Base-by-base conservation (phyloP, 1,284 basidiomycete genomes). In the Irpex rosettiformis region DNA sequence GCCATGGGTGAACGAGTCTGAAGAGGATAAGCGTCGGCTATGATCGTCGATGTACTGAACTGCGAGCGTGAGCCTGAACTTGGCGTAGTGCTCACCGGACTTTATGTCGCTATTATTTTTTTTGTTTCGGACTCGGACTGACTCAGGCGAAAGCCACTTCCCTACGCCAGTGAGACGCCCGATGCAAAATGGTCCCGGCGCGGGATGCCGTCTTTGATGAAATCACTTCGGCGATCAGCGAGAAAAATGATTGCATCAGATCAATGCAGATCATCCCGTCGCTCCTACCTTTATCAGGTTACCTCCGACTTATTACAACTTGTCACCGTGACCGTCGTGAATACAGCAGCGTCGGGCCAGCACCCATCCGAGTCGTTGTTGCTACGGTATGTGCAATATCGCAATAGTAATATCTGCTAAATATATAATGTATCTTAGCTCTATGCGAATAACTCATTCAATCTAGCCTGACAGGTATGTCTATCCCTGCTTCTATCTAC, bases 1-100 rank as follows among this genome's bases (percentile, higher is more conserved):
- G 67, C 66, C 73, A 75, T 75, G 47, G 60, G 57, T 53, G 42
- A n/a, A n/a, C n/a, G n/a, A n/a, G n/a, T n/a, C n/a, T 52, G 52
- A 45, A 52, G 58, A 53, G 37, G 60, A 57, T 11, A 49, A 13
- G 42, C 42, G 56, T 22, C 49, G 57, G 8, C 13, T 40, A n/a
- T 56, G 59, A 59, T 33, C 52, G 33, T 22, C 27, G 48, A 49
- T 24, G 43, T 47, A 8, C n/a, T 13, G 43, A 47, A 24, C 43
- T 8, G 43, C n/a, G 43, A 47, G 43, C 43, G 43, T 47, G 43
- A 47, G 43, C 18, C 21, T n/a, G 6, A 22, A 5, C 22, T 18
- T 18, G 18, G 16, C 8, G 11, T 47, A 18, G 16, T 13, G 43
- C 11, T 18, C 11, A 47, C 2, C 30, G n/a, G n/a, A n/a, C n/a